phyloP scores from a whole-genome alignment of 768 basidiomycete genomes.

The Panaeolus cyanescens region DNA sequence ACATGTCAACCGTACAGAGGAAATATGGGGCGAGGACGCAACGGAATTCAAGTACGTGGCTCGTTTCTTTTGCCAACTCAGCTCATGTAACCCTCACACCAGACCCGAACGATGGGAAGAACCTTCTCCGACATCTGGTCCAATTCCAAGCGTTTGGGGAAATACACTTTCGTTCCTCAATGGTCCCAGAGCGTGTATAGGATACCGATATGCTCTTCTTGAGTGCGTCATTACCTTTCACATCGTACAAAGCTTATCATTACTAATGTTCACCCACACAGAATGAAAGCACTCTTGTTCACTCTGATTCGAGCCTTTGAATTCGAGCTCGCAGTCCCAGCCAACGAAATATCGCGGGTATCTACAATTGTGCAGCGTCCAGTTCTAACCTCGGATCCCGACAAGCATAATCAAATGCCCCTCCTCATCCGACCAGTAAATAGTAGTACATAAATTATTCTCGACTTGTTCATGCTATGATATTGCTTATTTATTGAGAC shows the following conservation, averaged over 20 bases:
- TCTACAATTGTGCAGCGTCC: constrained; percentile 41
- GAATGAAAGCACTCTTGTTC: constrained; percentile 42
- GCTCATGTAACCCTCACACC: no score
- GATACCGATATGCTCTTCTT: constrained; percentile 63
- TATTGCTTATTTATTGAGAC: background rate
- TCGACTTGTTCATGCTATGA: background rate
- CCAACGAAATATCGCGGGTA: constrained; percentile 40
- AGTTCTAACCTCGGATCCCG: constrained; percentile 38
- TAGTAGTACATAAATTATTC: background rate
- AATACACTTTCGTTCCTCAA: constrained; percentile 61
- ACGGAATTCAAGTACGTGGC: constrained; percentile 51
- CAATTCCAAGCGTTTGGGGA: constrained; percentile 44
- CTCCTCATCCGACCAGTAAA: constrained; percentile 28
- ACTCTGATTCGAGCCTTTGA: constrained; percentile 53
- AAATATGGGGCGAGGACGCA: constrained; percentile 65
- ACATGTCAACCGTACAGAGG: constrained; percentile 48
- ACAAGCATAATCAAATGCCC: constrained; percentile 44
- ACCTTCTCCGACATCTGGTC: constrained; percentile 34
- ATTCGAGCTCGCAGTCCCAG: constrained; percentile 55
- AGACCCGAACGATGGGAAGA: constrained; percentile 68
- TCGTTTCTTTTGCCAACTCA: no score
- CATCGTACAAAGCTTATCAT: background rate
- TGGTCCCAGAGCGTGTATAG: constrained; percentile 66
- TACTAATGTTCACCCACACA: constrained; percentile 1
- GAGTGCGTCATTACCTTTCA: constrained; percentile 42